Conservation (phyloP, 441 rosid genomes). For the Gossypium schwendimanii region DNA sequence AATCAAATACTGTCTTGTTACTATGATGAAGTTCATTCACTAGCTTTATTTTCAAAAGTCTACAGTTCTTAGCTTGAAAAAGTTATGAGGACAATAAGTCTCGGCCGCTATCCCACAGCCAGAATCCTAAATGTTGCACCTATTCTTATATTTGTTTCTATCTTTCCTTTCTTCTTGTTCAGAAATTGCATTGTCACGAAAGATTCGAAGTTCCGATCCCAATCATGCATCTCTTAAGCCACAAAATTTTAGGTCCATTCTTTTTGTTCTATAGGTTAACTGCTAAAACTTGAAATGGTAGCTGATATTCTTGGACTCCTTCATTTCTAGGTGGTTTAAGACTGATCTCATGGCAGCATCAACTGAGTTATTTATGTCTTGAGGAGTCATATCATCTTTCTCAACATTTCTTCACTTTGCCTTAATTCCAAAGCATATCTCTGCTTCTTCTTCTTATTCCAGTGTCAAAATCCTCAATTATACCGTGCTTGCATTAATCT, state of each 20-base stretch:
- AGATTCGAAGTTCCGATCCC: background rate
- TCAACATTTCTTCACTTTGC: background rate
- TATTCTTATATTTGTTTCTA: background rate
- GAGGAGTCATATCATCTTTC: background rate
- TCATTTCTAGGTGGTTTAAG: background rate
- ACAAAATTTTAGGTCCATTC: background rate
- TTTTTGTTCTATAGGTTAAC: background rate
- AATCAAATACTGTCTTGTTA: background rate
- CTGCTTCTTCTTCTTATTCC: background rate
- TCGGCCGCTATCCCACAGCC: background rate
- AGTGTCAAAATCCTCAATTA: background rate
- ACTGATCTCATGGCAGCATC: background rate
- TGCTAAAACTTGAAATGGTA: background rate
- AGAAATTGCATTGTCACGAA: background rate
- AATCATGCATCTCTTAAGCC: background rate
- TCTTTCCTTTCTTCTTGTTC: background rate
- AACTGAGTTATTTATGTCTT: constrained; percentile 6
- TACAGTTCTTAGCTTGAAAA: background rate
- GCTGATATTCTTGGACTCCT: background rate
- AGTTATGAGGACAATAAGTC: background rate
- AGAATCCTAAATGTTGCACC: background rate
- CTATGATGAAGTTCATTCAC: background rate
- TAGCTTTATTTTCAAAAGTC: background rate
- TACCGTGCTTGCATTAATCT: background rate
- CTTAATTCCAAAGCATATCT: background rate